A percentile compares a stretch with the other conserved stretches of the same genome.
phyloP scores from a whole-genome alignment of 768 basidiomycete species.

The Macrocybe gigantea region DNA sequence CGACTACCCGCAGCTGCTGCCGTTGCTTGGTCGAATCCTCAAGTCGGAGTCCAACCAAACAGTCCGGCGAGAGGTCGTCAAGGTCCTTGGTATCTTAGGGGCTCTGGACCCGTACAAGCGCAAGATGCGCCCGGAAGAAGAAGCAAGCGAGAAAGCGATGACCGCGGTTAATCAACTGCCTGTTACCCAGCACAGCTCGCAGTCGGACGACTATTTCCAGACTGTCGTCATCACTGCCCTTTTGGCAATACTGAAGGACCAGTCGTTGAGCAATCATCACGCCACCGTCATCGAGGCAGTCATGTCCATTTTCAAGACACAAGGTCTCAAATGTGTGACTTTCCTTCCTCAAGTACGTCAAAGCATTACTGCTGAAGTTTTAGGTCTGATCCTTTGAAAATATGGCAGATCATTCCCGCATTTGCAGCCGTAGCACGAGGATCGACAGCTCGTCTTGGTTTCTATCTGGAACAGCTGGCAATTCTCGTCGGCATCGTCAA shows the following conservation, averaged over 20 bases:
- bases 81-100: constrained; percentile 93
- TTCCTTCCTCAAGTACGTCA: constrained; percentile 82
- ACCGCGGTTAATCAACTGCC: constrained; percentile 66
- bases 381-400: neutral
- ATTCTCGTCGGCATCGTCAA: constrained; percentile 96
- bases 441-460: constrained; percentile 77
- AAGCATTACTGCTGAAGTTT: neutral
- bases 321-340: constrained; percentile 92
- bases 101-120: constrained; percentile 94
- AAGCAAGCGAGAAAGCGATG: constrained; percentile 53
- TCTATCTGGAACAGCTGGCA: constrained; percentile 91
- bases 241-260: constrained; percentile 83
- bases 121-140: constrained; percentile 77
- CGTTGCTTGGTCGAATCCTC: constrained; percentile 77
- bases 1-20: constrained; percentile 88
- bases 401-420: constrained; percentile 83
- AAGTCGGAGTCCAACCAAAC: constrained; percentile 68
- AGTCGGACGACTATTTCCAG: constrained; percentile 95
- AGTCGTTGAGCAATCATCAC: constrained; percentile 79
- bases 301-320: constrained; percentile 98
- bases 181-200: constrained; percentile 54
- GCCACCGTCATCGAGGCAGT: constrained; percentile 95
- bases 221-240: constrained; percentile 90
- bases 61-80: constrained; percentile 84
- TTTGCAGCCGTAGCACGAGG: constrained; percentile 85